These are phyloP conservation scores for Hysterium pulicare DNA, from an alignment of 2,329 filamentous ascomycete genomes.

Conservation along the genomic window DNA sequence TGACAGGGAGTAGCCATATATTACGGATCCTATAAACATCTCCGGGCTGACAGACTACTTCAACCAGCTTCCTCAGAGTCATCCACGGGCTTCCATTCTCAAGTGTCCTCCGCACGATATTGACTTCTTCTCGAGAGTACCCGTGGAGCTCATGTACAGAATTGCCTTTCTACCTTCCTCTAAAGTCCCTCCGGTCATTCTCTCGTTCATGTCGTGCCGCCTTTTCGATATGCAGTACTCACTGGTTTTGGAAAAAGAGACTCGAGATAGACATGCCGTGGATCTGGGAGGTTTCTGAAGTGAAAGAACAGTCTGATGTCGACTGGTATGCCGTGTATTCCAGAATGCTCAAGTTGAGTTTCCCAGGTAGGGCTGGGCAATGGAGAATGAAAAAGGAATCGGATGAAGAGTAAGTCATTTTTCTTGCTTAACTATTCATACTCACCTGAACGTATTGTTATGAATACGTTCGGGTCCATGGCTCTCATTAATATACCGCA, in stretches of 20 bases:
- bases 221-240: neutral
- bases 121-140: neutral
- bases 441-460: no score
- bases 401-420: no score
- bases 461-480: no score
- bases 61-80: neutral
- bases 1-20: neutral
- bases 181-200: neutral
- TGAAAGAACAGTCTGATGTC: neutral
- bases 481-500: no score
- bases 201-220: neutral
- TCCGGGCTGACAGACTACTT: neutral
- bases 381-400: no score
- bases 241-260: neutral
- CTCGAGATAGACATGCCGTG: neutral
- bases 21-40: neutral
- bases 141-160: neutral
- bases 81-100: neutral
- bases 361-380: no score
- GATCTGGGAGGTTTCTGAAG: neutral
- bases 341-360: neutral
- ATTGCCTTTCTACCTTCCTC: neutral
- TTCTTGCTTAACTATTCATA: no score
- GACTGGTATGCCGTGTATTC: neutral
- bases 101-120: no score